These are phyloP conservation scores for Paxillus involutus DNA, from an alignment of 768 basidiomycete genomes.

Conservation along the genomic window DNA sequence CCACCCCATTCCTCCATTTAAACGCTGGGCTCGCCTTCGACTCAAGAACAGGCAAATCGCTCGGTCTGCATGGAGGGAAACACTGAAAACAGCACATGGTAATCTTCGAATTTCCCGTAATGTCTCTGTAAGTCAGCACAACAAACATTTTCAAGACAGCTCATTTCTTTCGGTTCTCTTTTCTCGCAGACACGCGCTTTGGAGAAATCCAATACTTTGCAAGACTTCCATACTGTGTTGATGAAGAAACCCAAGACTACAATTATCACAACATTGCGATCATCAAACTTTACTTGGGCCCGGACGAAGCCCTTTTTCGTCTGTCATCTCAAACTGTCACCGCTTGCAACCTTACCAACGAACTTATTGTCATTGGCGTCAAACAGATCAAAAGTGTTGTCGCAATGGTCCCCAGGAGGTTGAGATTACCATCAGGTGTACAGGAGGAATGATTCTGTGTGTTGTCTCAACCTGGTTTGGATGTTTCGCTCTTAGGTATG, in stretches of 20 bases:
- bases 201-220: slow-evolving; percentile 3
- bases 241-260: background rate
- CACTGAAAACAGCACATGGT: background rate
- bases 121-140: slow-evolving; percentile 6
- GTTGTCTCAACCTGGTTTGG: slow-evolving; percentile 2
- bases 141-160: background rate
- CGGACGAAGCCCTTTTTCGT: slow-evolving; percentile 12
- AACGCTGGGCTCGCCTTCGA: too few relatives aligned
- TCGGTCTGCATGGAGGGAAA: too few relatives aligned
- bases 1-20: too few relatives aligned
- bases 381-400: slow-evolving; percentile 17
- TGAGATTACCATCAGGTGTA: background rate
- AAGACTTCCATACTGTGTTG: background rate
- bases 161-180: background rate
- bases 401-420: slow-evolving; percentile 23
- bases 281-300: slow-evolving; percentile 20
- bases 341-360: slow-evolving; percentile 15
- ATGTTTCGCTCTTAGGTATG: background rate
- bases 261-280: slow-evolving; percentile 10
- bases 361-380: slow-evolving; percentile 14
- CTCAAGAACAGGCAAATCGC: too few relatives aligned
- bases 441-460: background rate
- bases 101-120: slow-evolving; percentile 1
- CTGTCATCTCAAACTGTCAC: slow-evolving; percentile 17
- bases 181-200: background rate